Evolutionary conservation across 2,329 filamentous ascomycete genomes (phyloP).

Genomic region (Hirsutella rhossiliensis): DNA sequence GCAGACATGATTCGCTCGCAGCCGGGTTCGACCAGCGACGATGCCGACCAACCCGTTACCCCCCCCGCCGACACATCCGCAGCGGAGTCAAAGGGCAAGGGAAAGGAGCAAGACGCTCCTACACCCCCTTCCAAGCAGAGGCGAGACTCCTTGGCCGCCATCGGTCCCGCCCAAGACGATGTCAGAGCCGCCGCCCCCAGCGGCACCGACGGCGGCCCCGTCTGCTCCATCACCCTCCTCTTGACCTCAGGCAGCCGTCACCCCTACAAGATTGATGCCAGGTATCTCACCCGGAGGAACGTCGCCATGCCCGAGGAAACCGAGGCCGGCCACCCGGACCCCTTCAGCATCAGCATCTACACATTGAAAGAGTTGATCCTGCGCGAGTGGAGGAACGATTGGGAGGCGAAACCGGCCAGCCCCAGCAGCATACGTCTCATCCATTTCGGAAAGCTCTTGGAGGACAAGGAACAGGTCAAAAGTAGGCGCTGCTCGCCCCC

Average conservation of each 20-base stretch:
- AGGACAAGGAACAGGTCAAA: conserved; percentile 75
- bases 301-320: conserved; percentile 60
- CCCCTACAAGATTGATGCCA: conserved; percentile 81
- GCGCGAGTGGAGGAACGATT: conserved; percentile 85
- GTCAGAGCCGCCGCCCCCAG: conserved; percentile 21
- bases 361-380: conserved; percentile 89
- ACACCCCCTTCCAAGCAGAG: conserved; percentile 17
- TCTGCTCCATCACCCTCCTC: conserved; percentile 69
- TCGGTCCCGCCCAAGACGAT: conserved; percentile 31
- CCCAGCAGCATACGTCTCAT: conserved; percentile 86
- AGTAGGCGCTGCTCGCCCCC: conserved; percentile 43
- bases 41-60: conserved; percentile 8
- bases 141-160: conserved; percentile 25
- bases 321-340: conserved; percentile 52
- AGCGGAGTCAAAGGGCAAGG: conserved; percentile 19
- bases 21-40: background rate
- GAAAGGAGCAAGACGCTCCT: conserved; percentile 14
- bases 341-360: conserved; percentile 84
- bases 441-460: conserved; percentile 79
- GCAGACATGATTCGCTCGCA: too few species aligned
- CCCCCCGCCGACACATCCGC: conserved; percentile 1
- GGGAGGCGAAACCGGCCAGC: conserved; percentile 76
- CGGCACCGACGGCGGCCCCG: conserved; percentile 21
- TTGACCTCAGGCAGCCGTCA: conserved; percentile 73
- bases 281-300: conserved; percentile 70